Percentiles rank a stretch among this genome's conserved stretches.
Evolutionary conservation across 2,329 filamentous ascomycete species (phyloP).

Genomic region (Aureobasidium mangrovei): DNA sequence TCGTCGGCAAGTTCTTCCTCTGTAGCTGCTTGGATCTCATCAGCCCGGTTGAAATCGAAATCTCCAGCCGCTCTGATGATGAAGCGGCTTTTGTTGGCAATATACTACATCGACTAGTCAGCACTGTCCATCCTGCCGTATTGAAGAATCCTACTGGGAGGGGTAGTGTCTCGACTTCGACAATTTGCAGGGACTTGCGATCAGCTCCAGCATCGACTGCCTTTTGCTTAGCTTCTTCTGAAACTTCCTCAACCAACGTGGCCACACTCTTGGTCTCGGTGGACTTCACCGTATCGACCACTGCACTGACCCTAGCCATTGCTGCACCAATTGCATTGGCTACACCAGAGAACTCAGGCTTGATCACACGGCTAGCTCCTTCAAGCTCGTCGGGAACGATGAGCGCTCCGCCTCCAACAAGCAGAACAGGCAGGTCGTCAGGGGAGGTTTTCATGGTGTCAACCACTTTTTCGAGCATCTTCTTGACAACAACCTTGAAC

Average conservation of each 20-base stretch:
- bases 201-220: conserved; percentile 32
- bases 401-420: conserved; percentile 56
- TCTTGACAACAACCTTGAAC: conserved; percentile 31
- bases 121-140: neutral
- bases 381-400: conserved; percentile 47
- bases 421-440: conserved; percentile 49
- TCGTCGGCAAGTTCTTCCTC: neutral
- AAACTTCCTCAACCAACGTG: conserved; percentile 29
- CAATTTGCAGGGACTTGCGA: conserved; percentile 33
- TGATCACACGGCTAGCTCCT: conserved; percentile 49
- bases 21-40: conserved; percentile 20
- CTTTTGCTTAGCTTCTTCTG: conserved; percentile 30
- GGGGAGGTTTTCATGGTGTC: conserved; percentile 57
- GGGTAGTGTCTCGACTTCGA: conserved; percentile 47
- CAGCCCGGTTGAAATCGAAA: conserved; percentile 30
- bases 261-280: conserved; percentile 26
- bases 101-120: conserved; percentile 30
- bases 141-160: conserved; percentile 26
- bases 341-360: conserved; percentile 49
- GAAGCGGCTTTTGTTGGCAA: conserved; percentile 41
- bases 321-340: conserved; percentile 59
- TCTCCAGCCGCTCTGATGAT: conserved; percentile 51
- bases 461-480: conserved; percentile 47
- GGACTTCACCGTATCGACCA: conserved; percentile 34
- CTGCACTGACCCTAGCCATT: conserved; percentile 47